These are phyloP conservation scores for Penicillium sp. DNA, from an alignment of 2,329 filamentous ascomycete genomes.

Conservation along the genomic window DNA sequence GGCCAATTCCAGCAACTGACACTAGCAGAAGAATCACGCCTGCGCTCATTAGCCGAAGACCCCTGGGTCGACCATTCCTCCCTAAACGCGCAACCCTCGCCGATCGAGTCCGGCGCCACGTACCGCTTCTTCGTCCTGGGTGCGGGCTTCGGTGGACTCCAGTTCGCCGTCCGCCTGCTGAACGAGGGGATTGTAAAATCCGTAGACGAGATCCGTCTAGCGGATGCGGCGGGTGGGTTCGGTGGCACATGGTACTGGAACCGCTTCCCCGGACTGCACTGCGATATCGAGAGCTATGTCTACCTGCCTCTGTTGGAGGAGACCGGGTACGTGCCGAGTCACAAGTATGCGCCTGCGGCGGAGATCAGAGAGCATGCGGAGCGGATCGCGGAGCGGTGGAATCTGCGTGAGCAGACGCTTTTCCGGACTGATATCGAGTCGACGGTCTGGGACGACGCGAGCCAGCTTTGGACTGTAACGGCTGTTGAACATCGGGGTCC, in stretches of 20 bases:
- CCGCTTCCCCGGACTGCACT: background rate
- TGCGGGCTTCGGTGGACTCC: background rate
- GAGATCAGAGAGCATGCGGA: constrained; percentile 19
- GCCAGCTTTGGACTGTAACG: background rate
- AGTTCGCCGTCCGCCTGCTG: background rate
- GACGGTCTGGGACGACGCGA: background rate
- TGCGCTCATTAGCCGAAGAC: background rate
- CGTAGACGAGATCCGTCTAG: background rate
- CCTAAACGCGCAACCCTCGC: background rate
- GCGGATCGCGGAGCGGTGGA: constrained; percentile 6
- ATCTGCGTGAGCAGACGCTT: background rate
- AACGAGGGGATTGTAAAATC: background rate
- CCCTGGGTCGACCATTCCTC: background rate
- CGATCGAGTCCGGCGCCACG: background rate
- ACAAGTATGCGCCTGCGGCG: constrained; percentile 15
- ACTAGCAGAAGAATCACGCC: background rate
- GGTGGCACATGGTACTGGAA: background rate
- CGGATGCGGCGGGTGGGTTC: background rate
- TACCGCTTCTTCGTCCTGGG: background rate
- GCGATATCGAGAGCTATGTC: background rate
- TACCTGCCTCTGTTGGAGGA: background rate
- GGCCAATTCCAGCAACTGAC: background rate
- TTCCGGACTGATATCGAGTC: background rate
- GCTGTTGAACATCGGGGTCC: background rate
- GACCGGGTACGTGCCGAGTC: constrained; percentile 19